These are phyloP conservation scores for Blastobotrys attinorum DNA, from an alignment of 805 yeast genomes.

Conservation along the genomic window DNA sequence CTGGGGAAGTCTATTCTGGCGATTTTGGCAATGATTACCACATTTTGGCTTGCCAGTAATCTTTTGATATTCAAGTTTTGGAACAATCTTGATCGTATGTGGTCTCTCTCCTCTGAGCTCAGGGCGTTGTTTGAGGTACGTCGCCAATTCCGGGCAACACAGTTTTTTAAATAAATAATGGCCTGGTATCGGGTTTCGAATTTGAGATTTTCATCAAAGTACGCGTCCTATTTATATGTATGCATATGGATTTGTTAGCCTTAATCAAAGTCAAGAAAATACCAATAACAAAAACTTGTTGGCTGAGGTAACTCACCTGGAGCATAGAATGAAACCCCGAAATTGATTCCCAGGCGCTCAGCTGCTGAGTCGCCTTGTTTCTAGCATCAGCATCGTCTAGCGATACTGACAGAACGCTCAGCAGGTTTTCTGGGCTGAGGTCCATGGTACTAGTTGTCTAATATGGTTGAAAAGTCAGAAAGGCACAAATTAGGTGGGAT, in stretches of 20 bases:
- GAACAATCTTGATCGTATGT: conserved; percentile 54
- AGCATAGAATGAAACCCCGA: conserved; percentile 46
- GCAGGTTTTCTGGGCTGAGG: neutral
- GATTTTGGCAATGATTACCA: conserved; percentile 71
- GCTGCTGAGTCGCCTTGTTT: conserved; percentile 57
- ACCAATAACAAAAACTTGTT: too few species aligned
- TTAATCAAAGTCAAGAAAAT: too few species aligned
- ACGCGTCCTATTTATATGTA: conserved; percentile 49
- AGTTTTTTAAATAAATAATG: conserved; percentile 80
- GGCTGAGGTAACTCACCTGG: too few species aligned
- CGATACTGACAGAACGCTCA: neutral
- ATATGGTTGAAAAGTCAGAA: too few species aligned
- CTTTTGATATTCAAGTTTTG: conserved; percentile 58
- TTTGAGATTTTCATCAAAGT: conserved; percentile 50
- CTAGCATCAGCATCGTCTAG: conserved; percentile 35
- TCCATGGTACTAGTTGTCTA: neutral
- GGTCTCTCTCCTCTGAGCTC: conserved; percentile 57
- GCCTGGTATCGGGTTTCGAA: conserved; percentile 79
- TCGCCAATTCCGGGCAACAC: conserved; percentile 80
- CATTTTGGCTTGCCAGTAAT: conserved; percentile 73
- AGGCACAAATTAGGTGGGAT: too few species aligned
- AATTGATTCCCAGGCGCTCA: conserved; percentile 59
- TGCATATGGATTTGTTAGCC: too few species aligned
- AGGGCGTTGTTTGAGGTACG: conserved; percentile 49
- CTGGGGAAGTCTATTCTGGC: conserved; percentile 78